Conservation (phyloP, 148 eudicot species). For the Rhododendron griersonianum region DNA sequence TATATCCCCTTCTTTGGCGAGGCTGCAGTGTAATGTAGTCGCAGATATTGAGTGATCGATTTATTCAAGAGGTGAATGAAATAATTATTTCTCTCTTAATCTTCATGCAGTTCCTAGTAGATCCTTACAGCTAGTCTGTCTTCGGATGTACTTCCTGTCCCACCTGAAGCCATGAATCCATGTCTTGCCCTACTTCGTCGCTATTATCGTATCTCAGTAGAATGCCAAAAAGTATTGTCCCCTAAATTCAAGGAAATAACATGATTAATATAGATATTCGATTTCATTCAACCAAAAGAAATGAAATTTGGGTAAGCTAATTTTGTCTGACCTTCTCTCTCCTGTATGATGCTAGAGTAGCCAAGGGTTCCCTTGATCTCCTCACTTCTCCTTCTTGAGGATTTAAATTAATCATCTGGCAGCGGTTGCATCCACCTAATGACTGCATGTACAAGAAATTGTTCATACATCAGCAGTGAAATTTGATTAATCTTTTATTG, state of each 20-base stretch:
- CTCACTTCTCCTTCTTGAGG: constrained; percentile 42
- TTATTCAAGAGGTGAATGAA: not conserved
- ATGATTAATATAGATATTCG: not conserved
- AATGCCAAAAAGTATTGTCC: constrained; percentile 76
- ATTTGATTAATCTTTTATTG: not conserved
- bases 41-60: not conserved
- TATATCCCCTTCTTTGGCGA: not conserved
- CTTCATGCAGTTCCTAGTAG: not conserved
- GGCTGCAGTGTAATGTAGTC: not conserved
- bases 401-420: constrained; percentile 86
- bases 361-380: constrained; percentile 75
- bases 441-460: constrained; percentile 38
- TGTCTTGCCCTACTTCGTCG: constrained; percentile 16
- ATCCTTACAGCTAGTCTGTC: constrained; percentile 10
- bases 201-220: constrained; percentile 46
- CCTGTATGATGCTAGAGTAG: constrained; percentile 86
- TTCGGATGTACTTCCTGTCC: constrained; percentile 67
- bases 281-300: not conserved
- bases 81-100: not conserved
- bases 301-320: not conserved
- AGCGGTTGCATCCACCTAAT: constrained; percentile 92
- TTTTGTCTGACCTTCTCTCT: constrained; percentile 59
- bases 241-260: constrained; percentile 40
- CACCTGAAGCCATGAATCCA: constrained; percentile 49
- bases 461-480: not conserved